phyloP scores from a whole-genome alignment of 176 grass and related monocot species.

The Elaeis guineensis region DNA sequence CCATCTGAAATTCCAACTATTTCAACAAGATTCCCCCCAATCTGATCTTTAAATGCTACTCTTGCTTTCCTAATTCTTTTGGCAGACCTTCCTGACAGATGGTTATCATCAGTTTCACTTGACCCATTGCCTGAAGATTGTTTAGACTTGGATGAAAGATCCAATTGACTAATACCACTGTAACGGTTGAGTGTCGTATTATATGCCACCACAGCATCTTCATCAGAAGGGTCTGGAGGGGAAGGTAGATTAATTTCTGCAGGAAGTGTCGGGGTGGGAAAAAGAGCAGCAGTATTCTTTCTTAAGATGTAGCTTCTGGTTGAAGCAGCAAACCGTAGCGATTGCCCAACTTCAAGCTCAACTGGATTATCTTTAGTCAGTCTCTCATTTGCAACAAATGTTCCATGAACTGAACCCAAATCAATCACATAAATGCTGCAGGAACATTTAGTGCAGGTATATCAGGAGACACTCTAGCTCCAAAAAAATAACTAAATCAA shows the following conservation, averaged over 20 bases:
- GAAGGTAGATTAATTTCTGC: conserved; percentile 78
- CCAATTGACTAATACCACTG: conserved; percentile 41
- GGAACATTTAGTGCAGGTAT: conserved; percentile 12
- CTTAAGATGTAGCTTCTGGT: conserved; percentile 73
- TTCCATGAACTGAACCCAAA: conserved; percentile 92
- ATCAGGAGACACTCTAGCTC: not conserved
- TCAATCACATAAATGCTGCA: conserved; percentile 88
- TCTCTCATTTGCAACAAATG: conserved; percentile 95
- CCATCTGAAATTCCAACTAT: conserved; percentile 97
- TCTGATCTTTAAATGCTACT: conserved; percentile 78
- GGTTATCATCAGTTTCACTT: conserved; percentile 23
- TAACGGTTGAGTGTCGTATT: conserved; percentile 95
- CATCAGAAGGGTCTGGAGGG: conserved; percentile 80
- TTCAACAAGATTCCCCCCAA: conserved; percentile 63
- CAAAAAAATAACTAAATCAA: no score
- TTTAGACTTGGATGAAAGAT: conserved; percentile 31
- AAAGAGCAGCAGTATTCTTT: conserved; percentile 65
- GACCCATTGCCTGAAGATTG: conserved; percentile 16
- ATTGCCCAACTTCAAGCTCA: conserved; percentile 94
- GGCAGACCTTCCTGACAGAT: conserved; percentile 29
- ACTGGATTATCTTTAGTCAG: conserved; percentile 76
- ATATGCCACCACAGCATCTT: conserved; percentile 81
- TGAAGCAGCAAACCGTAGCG: conserved; percentile 85
- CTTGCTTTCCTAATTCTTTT: conserved; percentile 67
- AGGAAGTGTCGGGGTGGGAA: conserved; percentile 41